These are phyloP conservation scores for Penicillium brasilianum DNA, from an alignment of 2,329 filamentous ascomycete genomes.

Conservation along the genomic window DNA sequence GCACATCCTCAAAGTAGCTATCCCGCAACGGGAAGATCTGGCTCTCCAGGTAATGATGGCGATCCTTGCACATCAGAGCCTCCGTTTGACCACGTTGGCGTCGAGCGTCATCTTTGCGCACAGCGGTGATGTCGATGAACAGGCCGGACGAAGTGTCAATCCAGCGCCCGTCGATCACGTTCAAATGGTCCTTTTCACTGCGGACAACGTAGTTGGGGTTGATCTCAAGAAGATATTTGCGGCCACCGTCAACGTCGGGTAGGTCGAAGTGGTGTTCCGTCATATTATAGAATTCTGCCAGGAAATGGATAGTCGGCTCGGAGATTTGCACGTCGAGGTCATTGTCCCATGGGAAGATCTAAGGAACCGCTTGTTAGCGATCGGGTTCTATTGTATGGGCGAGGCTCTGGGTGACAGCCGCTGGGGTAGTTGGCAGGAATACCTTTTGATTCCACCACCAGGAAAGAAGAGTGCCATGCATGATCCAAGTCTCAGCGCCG, in stretches of 20 bases:
- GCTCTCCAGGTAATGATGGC: slow-evolving; percentile 57
- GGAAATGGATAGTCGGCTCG: slow-evolving; percentile 59
- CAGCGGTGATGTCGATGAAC: slow-evolving; percentile 66
- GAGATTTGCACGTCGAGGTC: slow-evolving; percentile 66
- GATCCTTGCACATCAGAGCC: slow-evolving; percentile 62
- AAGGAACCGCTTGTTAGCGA: slow-evolving; percentile 7
- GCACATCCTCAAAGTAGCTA: slow-evolving; percentile 58
- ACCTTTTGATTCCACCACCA: slow-evolving; percentile 68
- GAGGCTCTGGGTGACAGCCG: no score
- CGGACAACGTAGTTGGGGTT: slow-evolving; percentile 60
- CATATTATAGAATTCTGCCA: slow-evolving; percentile 67
- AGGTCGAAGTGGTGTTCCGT: slow-evolving; percentile 58
- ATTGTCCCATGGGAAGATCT: slow-evolving; percentile 66
- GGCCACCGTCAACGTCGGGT: slow-evolving; percentile 39
- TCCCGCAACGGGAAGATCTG: slow-evolving; percentile 64
- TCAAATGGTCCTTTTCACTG: slow-evolving; percentile 53
- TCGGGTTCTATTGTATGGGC: background rate
- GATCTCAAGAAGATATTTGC: slow-evolving; percentile 62
- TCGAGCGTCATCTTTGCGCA: slow-evolving; percentile 53
- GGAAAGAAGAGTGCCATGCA: slow-evolving; percentile 65
- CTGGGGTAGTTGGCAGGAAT: background rate
- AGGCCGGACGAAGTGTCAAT: slow-evolving; percentile 64
- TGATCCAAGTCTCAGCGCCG: slow-evolving; percentile 65
- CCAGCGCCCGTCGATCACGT: slow-evolving; percentile 66
- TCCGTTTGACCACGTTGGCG: slow-evolving; percentile 46